Base-by-base conservation (phyloP, 192 early-diverging fungal species). In the Phlyctochytrium bullatum region DNA sequence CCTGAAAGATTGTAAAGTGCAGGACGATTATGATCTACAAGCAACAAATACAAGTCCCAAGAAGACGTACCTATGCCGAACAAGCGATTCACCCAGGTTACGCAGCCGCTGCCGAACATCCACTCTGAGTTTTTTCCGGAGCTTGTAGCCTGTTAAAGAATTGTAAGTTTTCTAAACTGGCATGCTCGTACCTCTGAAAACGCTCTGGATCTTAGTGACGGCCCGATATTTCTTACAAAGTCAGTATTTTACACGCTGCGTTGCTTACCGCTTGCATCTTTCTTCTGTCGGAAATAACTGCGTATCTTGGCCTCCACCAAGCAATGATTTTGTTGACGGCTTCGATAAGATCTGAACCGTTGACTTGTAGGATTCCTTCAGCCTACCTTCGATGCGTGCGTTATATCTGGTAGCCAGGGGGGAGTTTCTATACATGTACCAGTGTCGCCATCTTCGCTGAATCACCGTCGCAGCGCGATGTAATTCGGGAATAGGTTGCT, bases 301-400 rank as follows among this genome's bases (percentile, higher is more conserved):
- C 29, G 66, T 74, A 73, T 6, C 81, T 68, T 6, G 84, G 84
- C 17, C 81, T 66, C 84, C 84, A 86, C 84, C 84, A 86, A 3
- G 30, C 32, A 50, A 78, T 73, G 64, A 82, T 86, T 23, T 33
- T 72, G 61, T 77, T 79, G 28, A 76, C 79, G 2, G 81, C 77
- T 0, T n/a, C 52, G 35, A 66, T 67, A 59, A 81, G 52, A 47
- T 75, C 71, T 68, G 47, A 53, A 53, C 27, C 40, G 14, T 36
- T 34, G n/a, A 54, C 34, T 64, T 30, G 14, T 27, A 62, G 16
- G 65, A 27, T 74, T 65, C 16, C 69, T 14, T 20, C 16, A 36
- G 30, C 32, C 52, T 29, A 84, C 77, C 79, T 72, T 84, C 82
- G 58, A 84, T 74, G 34, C 61, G 72, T 1, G 72, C 66, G 58